Base-by-base conservation (phyloP, 495 filamentous ascomycete genomes). In the Cudoniella acicularis region DNA sequence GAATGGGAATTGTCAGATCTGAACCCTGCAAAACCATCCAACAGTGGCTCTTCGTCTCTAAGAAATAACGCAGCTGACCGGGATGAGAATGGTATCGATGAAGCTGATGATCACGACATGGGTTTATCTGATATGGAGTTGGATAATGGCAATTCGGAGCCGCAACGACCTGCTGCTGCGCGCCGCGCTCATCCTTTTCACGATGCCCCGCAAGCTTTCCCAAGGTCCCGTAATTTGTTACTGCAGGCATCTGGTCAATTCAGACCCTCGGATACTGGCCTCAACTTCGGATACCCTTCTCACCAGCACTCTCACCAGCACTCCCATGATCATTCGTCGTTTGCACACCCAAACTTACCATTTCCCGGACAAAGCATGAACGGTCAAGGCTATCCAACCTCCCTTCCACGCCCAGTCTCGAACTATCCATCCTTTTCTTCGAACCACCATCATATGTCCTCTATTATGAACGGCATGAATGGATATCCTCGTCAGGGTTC, bases 1-100 rank as follows among this genome's bases (percentile, higher is more conserved):
- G 65, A 62, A 36, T 67, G 57, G 52, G 59, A 67, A 13, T 42
- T 49, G 4, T 40, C 18, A 13, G 21, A 50, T 26, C 18, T 9
- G 4, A 50, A 50, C 23, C 48, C 48, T 3, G 9, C 10, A 10
- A 50, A 50, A 24, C 2, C 3, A 6, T 8, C 23, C 25, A 9
- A 10, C 9, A 21, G n/a, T 10, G n/a, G 18, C 16, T 17, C 43
- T 4, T 8, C 43, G n/a, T 17, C 17, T 47, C 17, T n/a, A 8
- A n/a, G n/a, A 8, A 46, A 46, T n/a, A 21, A 16, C 18, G 43
- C 43, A 6, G 18, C 8, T n/a, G 43, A 21, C 36, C 9, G 16
- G 16, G 8, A 9, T 41, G 36, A 46, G 43, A 46, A 21, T 41
- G 36, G 36, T 16, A 41, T 41, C 16, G 43, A 46, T 46, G 43